Conservation (phyloP, 108 stramenopile species). For the Schizochytrium sp. region DNA sequence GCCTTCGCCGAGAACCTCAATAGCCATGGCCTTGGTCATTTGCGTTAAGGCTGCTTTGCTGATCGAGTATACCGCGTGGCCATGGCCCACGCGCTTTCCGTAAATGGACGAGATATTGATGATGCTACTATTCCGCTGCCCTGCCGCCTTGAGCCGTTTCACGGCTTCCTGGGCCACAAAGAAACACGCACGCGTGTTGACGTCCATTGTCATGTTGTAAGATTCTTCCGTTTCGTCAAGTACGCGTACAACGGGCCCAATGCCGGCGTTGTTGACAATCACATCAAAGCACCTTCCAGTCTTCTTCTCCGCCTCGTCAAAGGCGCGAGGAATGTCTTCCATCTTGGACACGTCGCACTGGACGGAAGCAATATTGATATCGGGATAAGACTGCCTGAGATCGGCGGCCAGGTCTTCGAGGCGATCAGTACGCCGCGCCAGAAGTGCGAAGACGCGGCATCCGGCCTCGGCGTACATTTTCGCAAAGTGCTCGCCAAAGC, state of each 20-base stretch:
- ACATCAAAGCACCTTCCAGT: neutral
- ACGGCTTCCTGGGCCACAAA: neutral
- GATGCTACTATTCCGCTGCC: neutral
- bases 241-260: neutral
- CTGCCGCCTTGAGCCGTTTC: neutral
- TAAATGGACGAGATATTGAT: neutral
- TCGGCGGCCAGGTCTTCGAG: neutral
- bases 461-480: neutral
- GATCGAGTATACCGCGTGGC: slow-evolving; percentile 9
- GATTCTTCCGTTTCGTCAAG: neutral
- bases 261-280: neutral
- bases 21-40: neutral
- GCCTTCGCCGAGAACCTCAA: neutral
- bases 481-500: slow-evolving; percentile 12
- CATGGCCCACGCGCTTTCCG: neutral
- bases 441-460: neutral
- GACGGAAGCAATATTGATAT: neutral
- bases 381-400: neutral
- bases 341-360: neutral
- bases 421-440: neutral
- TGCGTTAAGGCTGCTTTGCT: neutral
- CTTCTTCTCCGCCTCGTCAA: neutral
- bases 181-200: neutral
- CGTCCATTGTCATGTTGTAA: slow-evolving; percentile 14
- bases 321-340: neutral